These are phyloP conservation scores for Solanum hybrid DNA, from an alignment of 305 asterid species.

Conservation along the genomic window DNA sequence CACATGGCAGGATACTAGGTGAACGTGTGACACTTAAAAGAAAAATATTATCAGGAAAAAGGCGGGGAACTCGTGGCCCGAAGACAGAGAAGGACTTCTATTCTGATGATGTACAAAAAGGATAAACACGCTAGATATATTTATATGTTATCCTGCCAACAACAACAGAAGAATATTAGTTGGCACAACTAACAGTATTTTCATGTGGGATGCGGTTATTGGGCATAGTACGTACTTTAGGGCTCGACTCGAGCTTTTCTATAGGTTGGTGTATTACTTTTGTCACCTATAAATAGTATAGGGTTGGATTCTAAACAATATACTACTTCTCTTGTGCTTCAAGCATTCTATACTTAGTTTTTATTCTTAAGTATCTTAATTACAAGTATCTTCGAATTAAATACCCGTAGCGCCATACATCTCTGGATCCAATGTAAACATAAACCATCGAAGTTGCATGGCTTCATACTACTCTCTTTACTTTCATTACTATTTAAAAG, in stretches of 20 bases:
- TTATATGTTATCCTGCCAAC: not conserved
- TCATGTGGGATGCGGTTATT: not conserved
- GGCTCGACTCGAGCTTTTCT: not conserved
- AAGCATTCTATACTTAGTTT: not conserved
- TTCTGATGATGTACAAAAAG: not conserved
- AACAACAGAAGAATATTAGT: not conserved
- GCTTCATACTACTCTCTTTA: not conserved
- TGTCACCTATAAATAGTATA: not conserved
- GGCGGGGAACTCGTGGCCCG: not conserved
- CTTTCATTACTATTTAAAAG: not conserved
- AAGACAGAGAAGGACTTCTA: no score
- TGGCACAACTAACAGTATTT: no score
- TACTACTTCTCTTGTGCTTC: not conserved
- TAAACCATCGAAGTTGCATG: not conserved
- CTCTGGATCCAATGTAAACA: not conserved
- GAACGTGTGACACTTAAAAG: not conserved
- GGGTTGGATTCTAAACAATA: no score
- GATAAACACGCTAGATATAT: not conserved
- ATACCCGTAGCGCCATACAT: not conserved
- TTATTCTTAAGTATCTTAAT: no score
- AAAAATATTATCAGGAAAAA: not conserved
- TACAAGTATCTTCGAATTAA: not conserved
- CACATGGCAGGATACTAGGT: not conserved
- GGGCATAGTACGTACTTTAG: not conserved
- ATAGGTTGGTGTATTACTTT: not conserved